Percentiles rank a stretch among this genome's conserved stretches.
phyloP scores from a whole-genome alignment of 1,284 basidiomycete species.

The Leccinum fuscescens region DNA sequence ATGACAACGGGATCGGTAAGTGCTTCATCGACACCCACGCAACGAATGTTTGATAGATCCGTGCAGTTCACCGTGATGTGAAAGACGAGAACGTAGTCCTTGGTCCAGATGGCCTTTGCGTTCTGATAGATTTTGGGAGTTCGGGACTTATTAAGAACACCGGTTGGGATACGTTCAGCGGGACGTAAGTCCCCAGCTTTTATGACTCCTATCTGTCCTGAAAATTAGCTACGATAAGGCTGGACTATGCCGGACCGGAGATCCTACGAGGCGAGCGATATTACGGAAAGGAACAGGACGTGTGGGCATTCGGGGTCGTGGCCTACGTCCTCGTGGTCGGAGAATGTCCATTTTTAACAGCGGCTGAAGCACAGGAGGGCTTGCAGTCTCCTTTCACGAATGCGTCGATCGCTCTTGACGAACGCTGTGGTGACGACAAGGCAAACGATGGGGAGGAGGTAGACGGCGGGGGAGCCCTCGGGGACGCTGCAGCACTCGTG shows the following conservation, averaged over 20 bases:
- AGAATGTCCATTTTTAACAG: slow-evolving; percentile 91
- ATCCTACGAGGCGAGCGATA: slow-evolving; percentile 94
- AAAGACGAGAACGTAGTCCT: slow-evolving; percentile 97
- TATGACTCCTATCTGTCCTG: slow-evolving; percentile 17
- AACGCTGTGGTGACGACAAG: slow-evolving; percentile 70
- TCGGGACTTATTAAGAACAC: slow-evolving; percentile 82
- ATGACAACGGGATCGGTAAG: slow-evolving; percentile 84
- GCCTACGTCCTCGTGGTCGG: slow-evolving; percentile 94
- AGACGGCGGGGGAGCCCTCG: slow-evolving; percentile 79
- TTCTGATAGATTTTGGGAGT: slow-evolving; percentile 96
- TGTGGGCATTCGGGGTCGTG: slow-evolving; percentile 99
- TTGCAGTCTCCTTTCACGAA: slow-evolving; percentile 71
- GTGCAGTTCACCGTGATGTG: slow-evolving; percentile 90
- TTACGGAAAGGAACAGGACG: slow-evolving; percentile 93
- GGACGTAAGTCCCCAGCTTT: slow-evolving; percentile 63
- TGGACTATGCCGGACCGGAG: slow-evolving; percentile 96
- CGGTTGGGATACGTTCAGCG: slow-evolving; percentile 95
- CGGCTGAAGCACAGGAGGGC: slow-evolving; percentile 80
- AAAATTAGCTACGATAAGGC: slow-evolving; percentile 42
- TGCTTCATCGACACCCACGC: slow-evolving; percentile 9
- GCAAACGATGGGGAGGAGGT: slow-evolving; percentile 67
- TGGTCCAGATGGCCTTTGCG: slow-evolving; percentile 71
- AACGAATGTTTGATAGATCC: slow-evolving; percentile 11
- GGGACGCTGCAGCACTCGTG: slow-evolving; percentile 79
- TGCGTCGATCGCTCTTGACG: slow-evolving; percentile 71